phyloP scores from a whole-genome alignment of 192 early-diverging fungal species.

The Fimicolochytrium jonesii region DNA sequence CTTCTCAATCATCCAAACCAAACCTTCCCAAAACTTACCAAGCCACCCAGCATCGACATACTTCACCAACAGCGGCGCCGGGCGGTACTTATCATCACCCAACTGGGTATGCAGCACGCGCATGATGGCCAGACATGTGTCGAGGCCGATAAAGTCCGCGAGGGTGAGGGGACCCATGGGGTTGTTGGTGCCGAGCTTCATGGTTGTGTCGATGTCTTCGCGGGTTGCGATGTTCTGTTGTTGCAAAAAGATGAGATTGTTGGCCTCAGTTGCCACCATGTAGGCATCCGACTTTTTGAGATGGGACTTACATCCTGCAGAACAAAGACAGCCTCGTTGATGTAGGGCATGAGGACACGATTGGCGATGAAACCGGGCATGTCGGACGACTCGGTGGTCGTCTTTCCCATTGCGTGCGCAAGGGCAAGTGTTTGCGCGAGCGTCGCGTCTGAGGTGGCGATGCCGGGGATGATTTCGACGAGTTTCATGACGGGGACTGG shows the following conservation, averaged over 20 bases:
- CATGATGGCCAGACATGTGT: constrained; percentile 98
- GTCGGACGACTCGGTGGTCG: constrained; percentile 80
- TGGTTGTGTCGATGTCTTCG: constrained; percentile 97
- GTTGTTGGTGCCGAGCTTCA: constrained; percentile 95
- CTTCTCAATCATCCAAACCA: background rate
- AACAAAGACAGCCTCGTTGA: constrained; percentile 90
- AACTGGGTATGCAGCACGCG: constrained; percentile 83
- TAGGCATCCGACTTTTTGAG: no score
- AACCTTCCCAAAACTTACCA: constrained; percentile 32
- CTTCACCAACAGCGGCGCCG: constrained; percentile 83
- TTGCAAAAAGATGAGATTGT: no score
- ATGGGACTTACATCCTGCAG: constrained; percentile 76
- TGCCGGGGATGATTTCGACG: constrained; percentile 93
- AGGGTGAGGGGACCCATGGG: constrained; percentile 97
- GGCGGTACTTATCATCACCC: constrained; percentile 95
- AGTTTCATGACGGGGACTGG: constrained; percentile 94
- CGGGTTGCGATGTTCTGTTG: constrained; percentile 80
- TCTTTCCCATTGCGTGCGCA: constrained; percentile 87
- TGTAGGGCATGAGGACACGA: constrained; percentile 97
- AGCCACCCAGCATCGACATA: constrained; percentile 96
- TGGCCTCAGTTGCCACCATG: no score
- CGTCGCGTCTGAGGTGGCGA: constrained; percentile 73
- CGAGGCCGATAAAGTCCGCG: constrained; percentile 97
- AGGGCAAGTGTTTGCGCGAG: constrained; percentile 69
- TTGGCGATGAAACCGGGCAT: constrained; percentile 96